Evolutionary conservation across 2,329 filamentous ascomycete species (phyloP).

Genomic region (Paradendryphiella salina): DNA sequence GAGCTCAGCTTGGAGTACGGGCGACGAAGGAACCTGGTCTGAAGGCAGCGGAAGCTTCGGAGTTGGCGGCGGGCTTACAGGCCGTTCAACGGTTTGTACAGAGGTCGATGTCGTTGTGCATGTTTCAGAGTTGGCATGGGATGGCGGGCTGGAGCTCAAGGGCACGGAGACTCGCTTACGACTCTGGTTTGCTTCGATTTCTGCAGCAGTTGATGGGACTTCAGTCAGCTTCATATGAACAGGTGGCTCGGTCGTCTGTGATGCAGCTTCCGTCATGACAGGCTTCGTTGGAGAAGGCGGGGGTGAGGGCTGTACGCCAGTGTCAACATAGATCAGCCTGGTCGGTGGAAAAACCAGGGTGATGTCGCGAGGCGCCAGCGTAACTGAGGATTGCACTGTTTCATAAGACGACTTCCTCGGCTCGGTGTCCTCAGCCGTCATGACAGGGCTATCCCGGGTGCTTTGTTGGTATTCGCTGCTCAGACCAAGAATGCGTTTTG

Average conservation of each 20-base stretch:
- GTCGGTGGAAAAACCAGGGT: constrained; percentile 41
- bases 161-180: constrained; percentile 64
- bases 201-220: constrained; percentile 19
- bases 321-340: constrained; percentile 66
- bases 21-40: constrained; percentile 46
- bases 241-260: constrained; percentile 26
- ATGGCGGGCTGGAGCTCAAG: constrained; percentile 17
- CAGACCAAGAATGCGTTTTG: constrained; percentile 52
- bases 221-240: constrained; percentile 32
- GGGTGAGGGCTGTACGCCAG: constrained; percentile 81
- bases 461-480: constrained; percentile 33
- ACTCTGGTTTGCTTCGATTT: constrained; percentile 74
- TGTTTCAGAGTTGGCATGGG: constrained; percentile 20
- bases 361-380: constrained; percentile 31
- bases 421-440: constrained; percentile 28
- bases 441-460: constrained; percentile 29
- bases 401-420: constrained; percentile 29
- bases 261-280: constrained; percentile 26
- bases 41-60: constrained; percentile 57
- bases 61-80: constrained; percentile 67
- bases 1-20: constrained; percentile 50
- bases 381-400: constrained; percentile 28
- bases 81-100: constrained; percentile 65
- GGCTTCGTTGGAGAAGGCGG: constrained; percentile 69
- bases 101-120: constrained; percentile 64